Evolutionary conservation across 2,329 filamentous ascomycete species (phyloP), one percentile per base, ranked within the genome.

Genomic region (Paracamarosporium sp.): DNA sequence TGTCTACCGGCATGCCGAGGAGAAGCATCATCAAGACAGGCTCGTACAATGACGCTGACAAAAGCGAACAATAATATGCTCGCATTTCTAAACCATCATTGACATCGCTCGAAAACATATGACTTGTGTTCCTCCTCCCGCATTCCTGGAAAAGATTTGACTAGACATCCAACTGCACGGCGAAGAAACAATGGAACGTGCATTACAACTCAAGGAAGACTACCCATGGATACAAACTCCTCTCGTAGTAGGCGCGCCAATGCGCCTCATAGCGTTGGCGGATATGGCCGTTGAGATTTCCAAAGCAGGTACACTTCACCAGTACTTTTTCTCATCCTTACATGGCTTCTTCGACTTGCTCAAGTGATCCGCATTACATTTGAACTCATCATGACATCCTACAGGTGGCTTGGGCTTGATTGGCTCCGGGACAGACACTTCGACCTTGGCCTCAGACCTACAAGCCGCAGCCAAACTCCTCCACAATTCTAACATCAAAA

Each of bases 221-320:
- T 88, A 88, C 66, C 85, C 86, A 63, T 90, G 88, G 87, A 82
- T 80, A 4, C 71, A 79, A 33, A 65, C 75, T 2, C 88, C 88
- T 5, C 74, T 90, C 20, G 81, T 92, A 28, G 79, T 83, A 44
- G 80, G 81, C 35, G 89, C 88, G 1, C 90, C 90, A 0, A 92
- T 93, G 90, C 84, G 88, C 44, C 80, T 87, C 33, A 85, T 91
- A 53, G 79, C 82, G 64, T 81, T 73, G 68, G 83, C 71, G 59
- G 81, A 69, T 0, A 81, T 92, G 3, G 86, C 88, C 2, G 77
- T 87, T 30, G 83, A 86, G 41, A 82, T 91, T 13, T 87, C 85
- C 2, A 76, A 76, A 64, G 83, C 85, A 30, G 82, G 83, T 78
- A 69, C 24, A 56, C 41, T 17, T 13, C 22, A 27, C 30, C 17